These are phyloP conservation scores for Solanum okadae DNA, from an alignment of 257 asterid genomes.

Conservation along the genomic window DNA sequence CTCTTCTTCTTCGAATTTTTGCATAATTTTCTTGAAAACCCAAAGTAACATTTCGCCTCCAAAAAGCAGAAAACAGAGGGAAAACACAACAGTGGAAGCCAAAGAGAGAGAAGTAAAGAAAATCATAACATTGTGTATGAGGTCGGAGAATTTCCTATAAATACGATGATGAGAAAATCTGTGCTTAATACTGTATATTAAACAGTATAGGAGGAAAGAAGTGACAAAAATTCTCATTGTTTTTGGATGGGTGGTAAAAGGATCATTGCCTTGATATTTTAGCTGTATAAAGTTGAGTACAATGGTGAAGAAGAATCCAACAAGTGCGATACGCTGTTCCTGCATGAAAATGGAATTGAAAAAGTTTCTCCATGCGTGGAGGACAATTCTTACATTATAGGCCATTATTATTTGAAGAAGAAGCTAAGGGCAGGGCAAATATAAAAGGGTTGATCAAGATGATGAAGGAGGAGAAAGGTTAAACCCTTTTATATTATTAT, in stretches of 20 bases:
- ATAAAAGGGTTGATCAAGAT: too few species aligned
- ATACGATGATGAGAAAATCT: background rate
- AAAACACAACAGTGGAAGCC: background rate
- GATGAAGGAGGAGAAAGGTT: too few species aligned
- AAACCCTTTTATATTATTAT: too few species aligned
- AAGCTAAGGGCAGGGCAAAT: too few species aligned
- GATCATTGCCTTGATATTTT: conserved; percentile 5
- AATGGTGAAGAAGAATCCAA: background rate
- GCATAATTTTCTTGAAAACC: background rate
- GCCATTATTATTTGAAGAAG: too few species aligned
- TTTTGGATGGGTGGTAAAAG: background rate
- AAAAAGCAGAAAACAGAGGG: background rate
- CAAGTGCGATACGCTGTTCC: too few species aligned
- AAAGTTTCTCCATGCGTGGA: too few species aligned
- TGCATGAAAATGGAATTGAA: too few species aligned
- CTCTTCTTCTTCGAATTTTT: background rate
- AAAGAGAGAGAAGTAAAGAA: background rate
- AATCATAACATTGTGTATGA: background rate
- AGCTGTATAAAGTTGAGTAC: background rate
- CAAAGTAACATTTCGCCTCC: background rate
- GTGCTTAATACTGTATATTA: background rate
- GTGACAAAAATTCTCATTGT: background rate
- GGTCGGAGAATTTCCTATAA: background rate
- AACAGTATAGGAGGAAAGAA: background rate
- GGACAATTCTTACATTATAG: too few species aligned